Conservation (phyloP, 176 grass and related monocot species). For the Stipa capillata region DNA sequence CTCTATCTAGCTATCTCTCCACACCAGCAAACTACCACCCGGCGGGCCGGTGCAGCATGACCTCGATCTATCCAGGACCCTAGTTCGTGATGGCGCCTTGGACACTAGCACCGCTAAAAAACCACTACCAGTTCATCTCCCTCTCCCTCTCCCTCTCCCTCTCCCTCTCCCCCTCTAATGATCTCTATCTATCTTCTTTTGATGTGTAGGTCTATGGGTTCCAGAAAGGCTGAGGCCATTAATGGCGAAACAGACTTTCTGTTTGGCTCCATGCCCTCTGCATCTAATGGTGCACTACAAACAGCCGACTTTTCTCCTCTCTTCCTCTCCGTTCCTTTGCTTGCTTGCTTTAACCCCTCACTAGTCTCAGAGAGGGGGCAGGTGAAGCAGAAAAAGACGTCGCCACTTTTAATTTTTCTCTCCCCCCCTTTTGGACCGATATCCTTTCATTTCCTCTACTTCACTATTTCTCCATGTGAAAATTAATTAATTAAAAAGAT, state of each 20-base stretch:
- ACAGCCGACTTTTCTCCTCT: slow-evolving; percentile 35
- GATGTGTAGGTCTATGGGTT: slow-evolving; percentile 26
- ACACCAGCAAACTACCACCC: slow-evolving; percentile 39
- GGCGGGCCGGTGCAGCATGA: no score
- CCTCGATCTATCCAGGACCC: slow-evolving; percentile 26
- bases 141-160: no score
- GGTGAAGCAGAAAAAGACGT: slow-evolving; percentile 27
- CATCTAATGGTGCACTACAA: slow-evolving; percentile 39
- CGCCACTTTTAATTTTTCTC: slow-evolving; percentile 29
- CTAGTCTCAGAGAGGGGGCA: neutral
- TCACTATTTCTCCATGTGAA: no score
- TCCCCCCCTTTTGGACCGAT: slow-evolving; percentile 19
- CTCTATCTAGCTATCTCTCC: slow-evolving; percentile 35
- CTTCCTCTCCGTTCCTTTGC: slow-evolving; percentile 10
- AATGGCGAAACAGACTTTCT: slow-evolving; percentile 66
- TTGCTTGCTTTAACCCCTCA: slow-evolving; percentile 10
- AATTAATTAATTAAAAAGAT: no score
- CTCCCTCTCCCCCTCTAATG: neutral
- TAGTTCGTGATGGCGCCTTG: slow-evolving; percentile 40
- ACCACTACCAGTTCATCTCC: slow-evolving; percentile 28
- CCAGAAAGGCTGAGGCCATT: slow-evolving; percentile 35
- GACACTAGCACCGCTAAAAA: slow-evolving; percentile 37
- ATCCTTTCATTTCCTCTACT: neutral
- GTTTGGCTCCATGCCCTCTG: slow-evolving; percentile 58
- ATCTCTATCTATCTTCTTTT: neutral